Evolutionary conservation across 2,329 filamentous ascomycete genomes (phyloP), one percentile per base, ranked within the genome.

Genomic region (Stemphylium beticola): DNA sequence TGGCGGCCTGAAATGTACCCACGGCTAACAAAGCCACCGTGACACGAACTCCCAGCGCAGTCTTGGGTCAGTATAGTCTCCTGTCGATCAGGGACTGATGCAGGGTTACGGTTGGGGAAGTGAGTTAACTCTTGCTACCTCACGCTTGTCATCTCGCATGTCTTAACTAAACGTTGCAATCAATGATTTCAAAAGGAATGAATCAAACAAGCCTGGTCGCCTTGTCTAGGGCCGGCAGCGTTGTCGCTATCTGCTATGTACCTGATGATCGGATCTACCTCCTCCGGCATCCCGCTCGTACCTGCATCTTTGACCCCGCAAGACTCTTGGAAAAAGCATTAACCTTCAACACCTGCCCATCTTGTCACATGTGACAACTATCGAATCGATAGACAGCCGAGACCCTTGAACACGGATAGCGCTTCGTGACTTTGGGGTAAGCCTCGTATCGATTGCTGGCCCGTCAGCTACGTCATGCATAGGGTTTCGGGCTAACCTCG

Each of bases 351-450:
- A 36, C n/a, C 29, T 47, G 22, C 15, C 24, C 34, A 51, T 51
- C 39, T 38, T 31, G 46, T 48, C 45, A 49, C 24, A 46, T 18
- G 37, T 38, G 18, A 41, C 34, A 38, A 49, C 8, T 10, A 17
- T 11, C n/a, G 8, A 33, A 26, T 40, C 31, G 29, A 51, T 38
- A 9, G 26, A 45, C 5, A 36, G 36, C n/a, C 17, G 17, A 40
- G 36, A 40, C 24, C 29, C 36, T 33, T 43, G 39, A n/a, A 45
- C 34, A 93, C 96, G 89, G 93, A 98, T 87, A 93, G 97, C 84
- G 89, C 90, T 62, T 86, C 93, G 81, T 93, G 95, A 98, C 81
- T 98, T 98, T 76, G 95, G 93, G 69, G 91, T 93, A 89, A 64
- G 90, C 82, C 32, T 22, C 49, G 38, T 46, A 56, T 41, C 53